phyloP scores from a whole-genome alignment of 768 basidiomycete species.

The Podaxis sp. region DNA sequence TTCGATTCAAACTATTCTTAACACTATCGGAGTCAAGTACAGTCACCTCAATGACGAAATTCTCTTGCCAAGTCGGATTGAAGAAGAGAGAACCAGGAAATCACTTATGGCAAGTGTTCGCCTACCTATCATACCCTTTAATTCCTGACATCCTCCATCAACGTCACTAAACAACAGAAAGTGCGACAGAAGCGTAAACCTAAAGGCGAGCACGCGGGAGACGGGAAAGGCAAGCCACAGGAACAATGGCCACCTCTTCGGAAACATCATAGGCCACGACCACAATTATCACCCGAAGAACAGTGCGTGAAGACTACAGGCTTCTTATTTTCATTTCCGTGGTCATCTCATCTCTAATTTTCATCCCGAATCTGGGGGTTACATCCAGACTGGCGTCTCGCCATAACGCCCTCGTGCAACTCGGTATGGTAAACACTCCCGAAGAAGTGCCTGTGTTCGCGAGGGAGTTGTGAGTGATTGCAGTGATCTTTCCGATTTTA shows the following conservation, averaged over 20 bases:
- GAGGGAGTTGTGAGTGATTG: constrained; percentile 55
- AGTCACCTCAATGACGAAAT: constrained; percentile 75
- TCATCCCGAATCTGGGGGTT: background rate
- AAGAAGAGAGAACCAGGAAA: constrained; percentile 58
- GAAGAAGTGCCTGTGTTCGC: constrained; percentile 58
- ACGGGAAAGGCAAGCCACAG: constrained; percentile 29
- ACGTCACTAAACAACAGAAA: constrained; percentile 23
- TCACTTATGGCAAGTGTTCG: constrained; percentile 43
- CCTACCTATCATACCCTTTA: background rate
- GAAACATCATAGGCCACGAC: constrained; percentile 49
- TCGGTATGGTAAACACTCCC: constrained; percentile 55
- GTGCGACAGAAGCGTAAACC: constrained; percentile 23
- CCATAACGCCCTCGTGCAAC: constrained; percentile 58
- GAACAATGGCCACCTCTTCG: constrained; percentile 66
- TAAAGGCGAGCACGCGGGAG: constrained; percentile 18
- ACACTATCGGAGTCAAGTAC: constrained; percentile 63
- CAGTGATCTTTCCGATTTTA: constrained; percentile 1
- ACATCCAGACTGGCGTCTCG: constrained; percentile 48
- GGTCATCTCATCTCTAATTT: constrained; percentile 6
- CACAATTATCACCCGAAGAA: constrained; percentile 42
- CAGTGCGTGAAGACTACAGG: constrained; percentile 35
- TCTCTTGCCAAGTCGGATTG: constrained; percentile 64
- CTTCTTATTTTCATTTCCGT: constrained; percentile 5
- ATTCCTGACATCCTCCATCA: background rate
- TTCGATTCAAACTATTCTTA: constrained; percentile 52